phyloP scores from a whole-genome alignment of 768 basidiomycete species.

The Fibroporia radiculosa region DNA sequence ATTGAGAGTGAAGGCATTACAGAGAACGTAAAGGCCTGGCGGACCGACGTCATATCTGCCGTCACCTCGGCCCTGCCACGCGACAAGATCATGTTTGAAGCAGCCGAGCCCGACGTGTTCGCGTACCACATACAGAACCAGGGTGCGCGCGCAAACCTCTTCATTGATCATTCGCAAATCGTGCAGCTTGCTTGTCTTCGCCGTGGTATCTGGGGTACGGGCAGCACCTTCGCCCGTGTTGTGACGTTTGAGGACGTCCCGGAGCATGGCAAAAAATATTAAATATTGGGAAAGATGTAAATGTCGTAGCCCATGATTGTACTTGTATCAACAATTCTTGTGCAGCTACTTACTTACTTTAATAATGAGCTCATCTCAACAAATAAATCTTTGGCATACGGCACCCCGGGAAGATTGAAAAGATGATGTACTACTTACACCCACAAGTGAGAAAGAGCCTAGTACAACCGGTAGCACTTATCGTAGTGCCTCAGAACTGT shows the following conservation, averaged over 20 bases:
- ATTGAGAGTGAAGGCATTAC: conserved; percentile 42
- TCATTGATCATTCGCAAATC: conserved; percentile 38
- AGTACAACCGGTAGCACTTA: background rate
- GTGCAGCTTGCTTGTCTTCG: conserved; percentile 37
- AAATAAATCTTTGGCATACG: no score
- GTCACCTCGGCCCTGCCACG: conserved; percentile 32
- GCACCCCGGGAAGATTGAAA: no score
- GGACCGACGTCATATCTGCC: conserved; percentile 35
- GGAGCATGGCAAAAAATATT: no score
- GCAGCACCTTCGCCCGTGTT: conserved; percentile 34
- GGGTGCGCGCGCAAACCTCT: conserved; percentile 34
- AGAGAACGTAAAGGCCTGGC: conserved; percentile 35
- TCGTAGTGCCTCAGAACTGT: background rate
- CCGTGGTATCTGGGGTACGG: conserved; percentile 39
- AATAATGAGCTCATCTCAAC: no score
- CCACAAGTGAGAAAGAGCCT: no score
- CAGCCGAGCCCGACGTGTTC: conserved; percentile 37
- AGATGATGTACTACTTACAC: no score
- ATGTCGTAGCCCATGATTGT: no score
- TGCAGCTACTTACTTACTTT: no score
- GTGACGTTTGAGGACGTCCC: conserved; percentile 29
- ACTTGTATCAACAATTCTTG: no score
- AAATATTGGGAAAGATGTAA: no score
- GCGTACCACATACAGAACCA: conserved; percentile 38
- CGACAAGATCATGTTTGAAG: conserved; percentile 40